Percentiles rank a stretch among this genome's conserved stretches.
These are phyloP conservation scores for Thinopyrum elongatum DNA, from an alignment of 176 grass and related monocot genomes.

Conservation along the genomic window DNA sequence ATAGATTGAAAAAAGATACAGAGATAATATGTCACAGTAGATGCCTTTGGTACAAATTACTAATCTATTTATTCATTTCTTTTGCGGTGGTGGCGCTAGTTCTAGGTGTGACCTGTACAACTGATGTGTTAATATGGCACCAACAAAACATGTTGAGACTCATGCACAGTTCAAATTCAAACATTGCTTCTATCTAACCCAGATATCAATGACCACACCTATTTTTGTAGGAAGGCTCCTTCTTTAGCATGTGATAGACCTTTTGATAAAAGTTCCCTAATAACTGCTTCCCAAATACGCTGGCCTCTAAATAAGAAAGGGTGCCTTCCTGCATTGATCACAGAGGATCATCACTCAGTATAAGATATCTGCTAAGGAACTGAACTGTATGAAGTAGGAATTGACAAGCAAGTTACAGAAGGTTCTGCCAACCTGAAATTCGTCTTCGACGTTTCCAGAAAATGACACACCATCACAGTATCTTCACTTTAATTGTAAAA, in stretches of 20 bases:
- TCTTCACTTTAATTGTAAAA: conserved; percentile 86
- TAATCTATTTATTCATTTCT: background rate
- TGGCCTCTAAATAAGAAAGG: conserved; percentile 72
- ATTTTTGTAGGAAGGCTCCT: conserved; percentile 32
- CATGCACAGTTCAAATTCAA: background rate
- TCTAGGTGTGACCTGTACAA: background rate
- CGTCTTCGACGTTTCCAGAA: conserved; percentile 53
- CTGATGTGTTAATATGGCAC: background rate
- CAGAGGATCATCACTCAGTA: no score
- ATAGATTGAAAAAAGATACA: no score
- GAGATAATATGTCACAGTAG: no score
- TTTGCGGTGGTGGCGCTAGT: background rate
- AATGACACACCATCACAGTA: conserved; percentile 86
- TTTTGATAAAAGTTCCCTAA: conserved; percentile 53
- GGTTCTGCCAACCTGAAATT: conserved; percentile 36
- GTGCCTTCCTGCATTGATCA: conserved; percentile 36
- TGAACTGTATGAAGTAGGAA: background rate
- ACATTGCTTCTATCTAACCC: background rate
- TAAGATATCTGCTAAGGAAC: no score
- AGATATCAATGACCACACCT: background rate
- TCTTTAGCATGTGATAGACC: conserved; percentile 61
- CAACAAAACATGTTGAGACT: background rate
- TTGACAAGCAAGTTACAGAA: background rate
- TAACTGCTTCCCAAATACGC: conserved; percentile 64
- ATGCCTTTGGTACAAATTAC: no score